These are phyloP conservation scores for Panicum virgatum DNA, from an alignment of 202 grass and related monocot species.

Conservation along the genomic window DNA sequence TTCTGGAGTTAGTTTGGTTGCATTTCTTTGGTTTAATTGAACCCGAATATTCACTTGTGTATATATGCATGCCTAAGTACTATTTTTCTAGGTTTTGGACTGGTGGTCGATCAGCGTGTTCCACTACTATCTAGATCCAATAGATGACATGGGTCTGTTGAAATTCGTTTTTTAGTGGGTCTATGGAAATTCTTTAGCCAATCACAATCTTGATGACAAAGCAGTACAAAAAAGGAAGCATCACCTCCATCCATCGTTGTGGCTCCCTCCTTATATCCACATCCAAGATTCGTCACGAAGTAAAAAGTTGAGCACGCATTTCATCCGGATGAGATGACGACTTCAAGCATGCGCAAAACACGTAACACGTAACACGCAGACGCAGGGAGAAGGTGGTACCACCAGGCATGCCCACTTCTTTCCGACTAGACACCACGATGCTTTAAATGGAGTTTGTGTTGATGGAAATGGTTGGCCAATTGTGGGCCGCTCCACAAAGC, in stretches of 20 bases:
- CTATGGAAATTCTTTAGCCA: background rate
- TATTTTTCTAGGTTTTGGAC: too few relatives aligned
- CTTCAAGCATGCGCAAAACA: background rate
- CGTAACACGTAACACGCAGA: too few relatives aligned
- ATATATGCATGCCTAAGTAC: background rate
- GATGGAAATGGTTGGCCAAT: too few relatives aligned
- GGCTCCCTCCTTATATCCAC: background rate
- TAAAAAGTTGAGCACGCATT: background rate
- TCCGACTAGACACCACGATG: background rate
- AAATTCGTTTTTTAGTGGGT: too few relatives aligned
- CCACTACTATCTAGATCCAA: background rate
- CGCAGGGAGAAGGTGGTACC: too few relatives aligned
- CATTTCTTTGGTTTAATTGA: background rate
- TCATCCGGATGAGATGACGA: background rate
- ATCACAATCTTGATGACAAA: background rate
- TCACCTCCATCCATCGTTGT: background rate
- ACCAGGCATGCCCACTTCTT: background rate
- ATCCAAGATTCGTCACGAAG: background rate
- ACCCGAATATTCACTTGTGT: too few relatives aligned
- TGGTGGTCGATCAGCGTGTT: background rate
- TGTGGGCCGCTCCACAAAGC: too few relatives aligned
- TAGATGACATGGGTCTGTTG: background rate
- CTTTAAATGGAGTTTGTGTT: too few relatives aligned
- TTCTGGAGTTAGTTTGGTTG: background rate
- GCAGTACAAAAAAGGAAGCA: background rate